phyloP scores from a whole-genome alignment of 2,329 filamentous ascomycete genomes.

The Aspergillus sojae region DNA sequence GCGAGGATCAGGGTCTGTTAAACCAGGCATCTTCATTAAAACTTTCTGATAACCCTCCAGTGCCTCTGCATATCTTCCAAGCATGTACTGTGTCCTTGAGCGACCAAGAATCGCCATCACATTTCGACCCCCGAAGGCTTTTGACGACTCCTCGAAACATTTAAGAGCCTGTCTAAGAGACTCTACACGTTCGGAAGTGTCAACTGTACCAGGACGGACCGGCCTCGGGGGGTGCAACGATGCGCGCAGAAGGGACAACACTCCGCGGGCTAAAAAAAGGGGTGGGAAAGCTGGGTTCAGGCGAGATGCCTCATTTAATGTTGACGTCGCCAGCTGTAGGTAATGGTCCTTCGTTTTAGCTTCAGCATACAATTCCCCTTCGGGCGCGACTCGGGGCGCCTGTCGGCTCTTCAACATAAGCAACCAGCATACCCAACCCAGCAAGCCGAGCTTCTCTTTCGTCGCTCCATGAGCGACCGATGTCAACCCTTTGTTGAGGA shows the following conservation, averaged over 20 bases:
- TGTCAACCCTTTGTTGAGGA: conserved; percentile 71
- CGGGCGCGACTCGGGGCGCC: conserved; percentile 68
- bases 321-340: conserved; percentile 84
- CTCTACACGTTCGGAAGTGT: conserved; percentile 72
- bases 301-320: conserved; percentile 91
- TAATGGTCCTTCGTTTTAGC: conserved; percentile 92
- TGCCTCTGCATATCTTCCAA: conserved; percentile 83
- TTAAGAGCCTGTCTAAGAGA: conserved; percentile 83
- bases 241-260: conserved; percentile 83
- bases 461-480: conserved; percentile 70
- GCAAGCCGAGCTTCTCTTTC: conserved; percentile 81
- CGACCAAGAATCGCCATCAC: conserved; percentile 91
- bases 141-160: conserved; percentile 90
- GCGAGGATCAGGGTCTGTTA: conserved; percentile 90
- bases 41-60: conserved; percentile 85
- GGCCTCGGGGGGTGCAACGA: conserved; percentile 77
- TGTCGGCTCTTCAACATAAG: conserved; percentile 87
- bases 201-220: conserved; percentile 62
- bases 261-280: conserved; percentile 86
- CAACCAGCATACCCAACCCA: conserved; percentile 87
- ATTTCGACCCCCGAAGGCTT: conserved; percentile 81
- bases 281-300: conserved; percentile 92
- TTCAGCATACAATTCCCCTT: conserved; percentile 67
- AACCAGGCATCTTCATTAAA: conserved; percentile 78
- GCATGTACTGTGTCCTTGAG: conserved; percentile 80